phyloP scores from a whole-genome alignment of 2,329 filamentous ascomycete species.

The Fusarium fujikuroi region DNA sequence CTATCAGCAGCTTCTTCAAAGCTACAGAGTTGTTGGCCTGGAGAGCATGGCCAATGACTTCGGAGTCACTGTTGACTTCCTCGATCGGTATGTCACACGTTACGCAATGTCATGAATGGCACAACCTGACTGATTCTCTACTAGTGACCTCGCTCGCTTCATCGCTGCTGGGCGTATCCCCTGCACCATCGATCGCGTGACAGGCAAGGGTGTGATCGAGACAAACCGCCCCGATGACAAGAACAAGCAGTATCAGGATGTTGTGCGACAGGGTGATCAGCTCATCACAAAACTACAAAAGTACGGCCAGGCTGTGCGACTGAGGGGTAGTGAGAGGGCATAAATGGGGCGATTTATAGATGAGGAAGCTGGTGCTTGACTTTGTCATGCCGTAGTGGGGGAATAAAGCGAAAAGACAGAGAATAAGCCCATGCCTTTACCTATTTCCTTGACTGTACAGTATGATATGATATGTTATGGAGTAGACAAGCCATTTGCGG shows the following conservation, averaged over 20 bases:
- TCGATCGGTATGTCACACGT: conserved; percentile 78
- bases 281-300: conserved; percentile 99
- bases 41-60: conserved; percentile 98
- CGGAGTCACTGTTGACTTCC: conserved; percentile 94
- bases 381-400: conserved; percentile 18
- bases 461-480: conserved; percentile 22
- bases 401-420: background rate
- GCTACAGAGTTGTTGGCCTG: conserved; percentile 95
- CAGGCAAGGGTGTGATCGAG: conserved; percentile 96
- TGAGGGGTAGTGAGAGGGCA: conserved; percentile 93
- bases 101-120: background rate
- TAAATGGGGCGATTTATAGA: conserved; percentile 4
- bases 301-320: conserved; percentile 94
- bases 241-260: conserved; percentile 99
- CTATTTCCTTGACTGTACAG: conserved; percentile 41
- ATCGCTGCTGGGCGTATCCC: conserved; percentile 94
- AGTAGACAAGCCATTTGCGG: conserved; percentile 46
- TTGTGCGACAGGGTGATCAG: conserved; percentile 96
- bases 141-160: conserved; percentile 92
- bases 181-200: conserved; percentile 97
- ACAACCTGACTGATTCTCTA: conserved; percentile 14
- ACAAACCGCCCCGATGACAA: conserved; percentile 98
- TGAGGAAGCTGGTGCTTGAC: conserved; percentile 17
- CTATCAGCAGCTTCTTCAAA: conserved; percentile 97
- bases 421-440: conserved; percentile 34